Evolutionary conservation across 306 rosid species (phyloP), one percentile per base, ranked within the genome.

Genomic region (Pterocarpus santalinus): DNA sequence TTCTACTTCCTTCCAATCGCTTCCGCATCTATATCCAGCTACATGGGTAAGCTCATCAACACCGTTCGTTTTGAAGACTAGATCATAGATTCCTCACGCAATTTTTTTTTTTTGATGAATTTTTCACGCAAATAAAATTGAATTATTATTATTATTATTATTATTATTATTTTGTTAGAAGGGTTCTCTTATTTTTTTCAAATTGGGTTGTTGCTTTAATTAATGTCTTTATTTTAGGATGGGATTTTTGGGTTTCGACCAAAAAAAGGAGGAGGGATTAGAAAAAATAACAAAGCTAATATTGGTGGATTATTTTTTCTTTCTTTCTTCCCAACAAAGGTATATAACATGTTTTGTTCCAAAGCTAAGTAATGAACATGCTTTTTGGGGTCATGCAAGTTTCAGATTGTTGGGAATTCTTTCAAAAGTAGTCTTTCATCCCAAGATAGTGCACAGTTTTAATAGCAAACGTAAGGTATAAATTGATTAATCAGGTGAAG

Each of bases 321-420:
- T 66, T 69, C 28, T 63, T 52, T 76, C 64, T 66, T 47, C 15
- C 8, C 4, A 22, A 11, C 13, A 49, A 56, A 66, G 47, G 9
- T 35, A 55, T 46, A 16, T 12, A 22, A 52, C 28, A 55, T 15
- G 32, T 73, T 35, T 57, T n/a, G 57, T 74, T 75, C 30, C 32
- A 22, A 89, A 81, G 92, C 80, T 80, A 88, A 78, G 87, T 46
- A 69, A 84, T 60, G 57, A 33, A 76, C 69, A 75, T 88, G 84
- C 81, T 83, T 82, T 80, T 76, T 78, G 77, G 53, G 81, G 55
- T 22, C 22, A 36, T 78, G 34, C 77, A 84, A 77, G 83, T 77
- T 78, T 72, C 7, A 39, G 72, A 84, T 53, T 28, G 77, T 15
- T 52, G 41, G 69, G 38, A 62, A 47, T 53, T 55, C 10, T 8